These are phyloP conservation scores for Sporothrix protearum DNA, from an alignment of 2,329 filamentous ascomycete genomes.

Conservation along the genomic window DNA sequence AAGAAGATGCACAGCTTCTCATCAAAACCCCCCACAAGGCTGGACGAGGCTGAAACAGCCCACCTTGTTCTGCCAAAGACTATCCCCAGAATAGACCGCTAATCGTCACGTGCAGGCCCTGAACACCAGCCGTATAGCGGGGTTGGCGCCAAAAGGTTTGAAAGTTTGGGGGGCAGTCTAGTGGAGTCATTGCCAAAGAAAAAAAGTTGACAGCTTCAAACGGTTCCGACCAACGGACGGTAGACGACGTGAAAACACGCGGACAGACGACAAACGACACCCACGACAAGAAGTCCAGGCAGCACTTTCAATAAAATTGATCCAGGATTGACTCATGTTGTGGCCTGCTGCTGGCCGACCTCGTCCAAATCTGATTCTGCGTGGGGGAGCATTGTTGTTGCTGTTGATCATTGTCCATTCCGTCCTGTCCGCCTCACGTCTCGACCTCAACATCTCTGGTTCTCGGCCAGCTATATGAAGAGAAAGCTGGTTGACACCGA, in stretches of 20 bases:
- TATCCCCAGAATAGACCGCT: background rate
- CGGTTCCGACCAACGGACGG: background rate
- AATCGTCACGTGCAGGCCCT: slow-evolving; percentile 13
- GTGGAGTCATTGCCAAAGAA: background rate
- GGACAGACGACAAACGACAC: background rate
- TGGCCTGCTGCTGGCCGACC: background rate
- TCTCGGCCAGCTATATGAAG: slow-evolving; percentile 26
- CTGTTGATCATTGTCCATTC: background rate
- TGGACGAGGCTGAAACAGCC: slow-evolving; percentile 17
- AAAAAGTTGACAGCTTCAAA: slow-evolving; percentile 1
- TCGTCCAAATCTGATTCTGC: background rate
- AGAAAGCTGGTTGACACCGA: slow-evolving; percentile 23
- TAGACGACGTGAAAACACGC: no score
- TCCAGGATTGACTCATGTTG: slow-evolving; percentile 25
- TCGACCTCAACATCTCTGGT: background rate
- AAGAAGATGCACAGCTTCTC: background rate
- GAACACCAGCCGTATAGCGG: slow-evolving; percentile 7
- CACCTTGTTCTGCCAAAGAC: background rate
- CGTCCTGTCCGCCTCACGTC: background rate
- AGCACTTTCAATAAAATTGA: no score
- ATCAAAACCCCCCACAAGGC: slow-evolving; percentile 8
- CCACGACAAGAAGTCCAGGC: background rate
- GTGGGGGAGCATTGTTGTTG: background rate
- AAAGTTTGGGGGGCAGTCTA: background rate
- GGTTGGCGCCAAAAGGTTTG: slow-evolving; percentile 14